phyloP scores from a whole-genome alignment of 176 grass and related monocot species.

The Triticum monococcum region DNA sequence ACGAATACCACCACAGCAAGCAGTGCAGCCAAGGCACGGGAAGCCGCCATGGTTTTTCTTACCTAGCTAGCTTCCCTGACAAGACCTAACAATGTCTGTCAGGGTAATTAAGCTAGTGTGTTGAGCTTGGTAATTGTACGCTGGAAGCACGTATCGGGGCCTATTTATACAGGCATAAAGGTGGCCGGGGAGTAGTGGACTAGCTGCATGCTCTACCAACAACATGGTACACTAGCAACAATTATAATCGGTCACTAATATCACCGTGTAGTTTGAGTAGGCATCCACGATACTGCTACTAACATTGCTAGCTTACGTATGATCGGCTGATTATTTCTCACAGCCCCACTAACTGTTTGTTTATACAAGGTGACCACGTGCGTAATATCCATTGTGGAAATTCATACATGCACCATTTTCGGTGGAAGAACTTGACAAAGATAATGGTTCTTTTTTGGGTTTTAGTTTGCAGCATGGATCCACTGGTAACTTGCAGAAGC shows the following conservation, averaged over 20 bases:
- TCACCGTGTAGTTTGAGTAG: constrained; percentile 38
- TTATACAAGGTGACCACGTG: constrained; percentile 33
- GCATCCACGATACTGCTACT: constrained; percentile 29
- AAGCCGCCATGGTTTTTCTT: constrained; percentile 44
- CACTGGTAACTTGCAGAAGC: background rate
- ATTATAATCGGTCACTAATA: background rate
- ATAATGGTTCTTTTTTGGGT: background rate
- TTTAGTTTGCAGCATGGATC: background rate
- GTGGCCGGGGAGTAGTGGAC: constrained; percentile 27
- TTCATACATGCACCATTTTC: constrained; percentile 8
- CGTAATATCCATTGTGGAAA: constrained; percentile 6
- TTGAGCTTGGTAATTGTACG: background rate
- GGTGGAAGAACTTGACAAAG: background rate
- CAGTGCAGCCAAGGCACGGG: constrained; percentile 28
- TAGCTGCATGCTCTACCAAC: constrained; percentile 21
- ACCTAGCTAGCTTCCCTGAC: background rate
- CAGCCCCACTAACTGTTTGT: constrained; percentile 44
- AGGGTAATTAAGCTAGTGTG: background rate
- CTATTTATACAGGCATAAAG: constrained; percentile 53
- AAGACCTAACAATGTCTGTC: background rate
- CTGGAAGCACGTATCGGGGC: background rate
- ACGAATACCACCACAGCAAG: constrained; percentile 13
- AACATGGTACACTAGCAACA: constrained; percentile 22
- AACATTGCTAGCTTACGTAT: background rate
- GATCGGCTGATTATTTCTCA: background rate